Base-by-base conservation (phyloP, 1,139 yeast genomes). In the Geotrichum fermentans region DNA sequence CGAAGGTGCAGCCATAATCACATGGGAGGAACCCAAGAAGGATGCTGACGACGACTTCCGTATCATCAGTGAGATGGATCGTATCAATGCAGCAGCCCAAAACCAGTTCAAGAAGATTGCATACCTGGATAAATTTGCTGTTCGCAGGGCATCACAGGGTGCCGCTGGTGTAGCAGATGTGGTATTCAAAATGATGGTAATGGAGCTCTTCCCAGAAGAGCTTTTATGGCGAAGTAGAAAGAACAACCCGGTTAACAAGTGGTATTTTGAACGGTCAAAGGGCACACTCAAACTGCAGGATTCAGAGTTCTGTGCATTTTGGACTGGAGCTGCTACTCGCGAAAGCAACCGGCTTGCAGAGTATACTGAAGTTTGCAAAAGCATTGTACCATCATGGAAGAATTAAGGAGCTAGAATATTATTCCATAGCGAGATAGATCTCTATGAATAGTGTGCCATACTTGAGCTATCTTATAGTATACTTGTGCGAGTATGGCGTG, bases 111-210 rank as follows among this genome's bases (percentile, higher is more conserved):
- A 57, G 4, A 40, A 43, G 34, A 29, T 49, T 37, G 86, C 94
- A 0, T 92, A 92, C 57, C 72, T 92, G 44, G 98, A 92, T 65
- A 92, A 92, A 64, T 88, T 92, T 68, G 97, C 97, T 0, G 95
- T 92, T 17, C 75, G 87, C 41, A 80, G 82, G 44, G 74, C 77
- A 37, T 75, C 87, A 54, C 97, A 92, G 64, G 97, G 98, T 0
- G 79, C 94, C 0, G 82, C 95, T 1, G 96, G 97, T 1, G 80
- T 92, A 14, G 97, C 98, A 0, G 98, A 92, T 63, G 79, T 92
- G 28, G 82, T 92, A 11, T 90, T 92, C 72, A 92, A 90, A 62
- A 75, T 85, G 13, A 79, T 92, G 70, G 69, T 80, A 8, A 71
- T 72, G 47, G 79, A 78, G 47, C 69, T 82, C 40, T 90, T 83